Percentiles rank a stretch among this genome's conserved stretches.
Evolutionary conservation across 2,329 filamentous ascomycete genomes (phyloP).

Genomic region (Diaporthe sp.): DNA sequence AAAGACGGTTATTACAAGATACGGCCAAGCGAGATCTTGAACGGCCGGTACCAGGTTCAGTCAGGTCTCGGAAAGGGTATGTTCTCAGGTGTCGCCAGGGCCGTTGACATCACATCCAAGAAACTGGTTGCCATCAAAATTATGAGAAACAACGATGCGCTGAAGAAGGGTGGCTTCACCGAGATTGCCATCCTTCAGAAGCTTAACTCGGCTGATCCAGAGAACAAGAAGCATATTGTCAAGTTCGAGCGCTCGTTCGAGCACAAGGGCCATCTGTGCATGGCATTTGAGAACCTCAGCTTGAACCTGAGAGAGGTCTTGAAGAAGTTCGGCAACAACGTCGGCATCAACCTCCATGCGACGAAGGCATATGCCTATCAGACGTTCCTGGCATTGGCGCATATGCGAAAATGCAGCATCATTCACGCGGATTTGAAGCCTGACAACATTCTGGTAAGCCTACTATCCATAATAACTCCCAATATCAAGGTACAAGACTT

Average conservation of each 20-base stretch:
- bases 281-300: constrained; percentile 95
- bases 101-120: constrained; percentile 81
- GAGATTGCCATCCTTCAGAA: constrained; percentile 95
- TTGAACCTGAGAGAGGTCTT: constrained; percentile 94
- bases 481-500: constrained; percentile 41
- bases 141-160: constrained; percentile 94
- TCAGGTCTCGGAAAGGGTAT: constrained; percentile 92
- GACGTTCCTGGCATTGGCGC: constrained; percentile 89
- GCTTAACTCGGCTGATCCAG: constrained; percentile 85
- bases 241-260: constrained; percentile 90
- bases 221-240: constrained; percentile 93
- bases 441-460: constrained; percentile 90
- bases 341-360: constrained; percentile 90
- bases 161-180: constrained; percentile 91
- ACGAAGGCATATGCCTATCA: constrained; percentile 93
- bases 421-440: constrained; percentile 97
- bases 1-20: constrained; percentile 97
- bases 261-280: constrained; percentile 94
- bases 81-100: constrained; percentile 96
- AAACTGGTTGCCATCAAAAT: constrained; percentile 96
- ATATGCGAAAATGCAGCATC: constrained; percentile 92
- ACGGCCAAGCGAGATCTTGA: constrained; percentile 89
- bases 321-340: constrained; percentile 95
- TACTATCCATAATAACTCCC: background rate
- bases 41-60: constrained; percentile 90